These are phyloP conservation scores for Ampelocalamus luodianensis DNA, from an alignment of 176 grass and related monocot species.

Conservation along the genomic window DNA sequence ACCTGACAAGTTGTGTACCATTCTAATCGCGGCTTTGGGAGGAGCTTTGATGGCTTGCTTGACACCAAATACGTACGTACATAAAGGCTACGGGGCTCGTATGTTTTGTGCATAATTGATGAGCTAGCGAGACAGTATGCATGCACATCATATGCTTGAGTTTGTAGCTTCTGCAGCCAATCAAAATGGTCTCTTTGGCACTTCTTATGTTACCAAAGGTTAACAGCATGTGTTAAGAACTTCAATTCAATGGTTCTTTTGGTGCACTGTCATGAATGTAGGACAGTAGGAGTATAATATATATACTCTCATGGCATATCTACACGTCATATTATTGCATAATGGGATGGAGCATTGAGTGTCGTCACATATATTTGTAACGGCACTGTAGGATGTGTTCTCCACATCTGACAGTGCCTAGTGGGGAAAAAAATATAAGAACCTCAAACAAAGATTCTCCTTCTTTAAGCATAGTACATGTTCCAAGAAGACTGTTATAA, in stretches of 20 bases:
- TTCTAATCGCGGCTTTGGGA: not conserved
- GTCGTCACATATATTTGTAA: not conserved
- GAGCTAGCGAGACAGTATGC: not conserved
- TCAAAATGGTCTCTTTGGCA: not conserved
- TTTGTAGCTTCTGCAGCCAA: not conserved
- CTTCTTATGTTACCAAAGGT: not conserved
- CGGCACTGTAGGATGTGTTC: constrained; percentile 9
- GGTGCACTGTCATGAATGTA: not conserved
- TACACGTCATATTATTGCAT: not conserved
- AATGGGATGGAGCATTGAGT: not conserved
- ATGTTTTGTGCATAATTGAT: not conserved
- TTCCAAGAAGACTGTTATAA: not conserved
- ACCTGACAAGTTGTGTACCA: not conserved
- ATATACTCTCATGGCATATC: not conserved
- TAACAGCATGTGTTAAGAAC: not conserved
- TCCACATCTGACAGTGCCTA: constrained; percentile 7
- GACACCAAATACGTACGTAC: not conserved
- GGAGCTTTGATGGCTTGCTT: constrained; percentile 4
- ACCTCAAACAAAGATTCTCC: not conserved
- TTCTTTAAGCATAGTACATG: not conserved
- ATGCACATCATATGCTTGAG: not conserved
- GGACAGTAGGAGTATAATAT: not conserved
- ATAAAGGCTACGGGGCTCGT: not conserved
- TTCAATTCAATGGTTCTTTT: not conserved
- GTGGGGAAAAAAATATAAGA: not conserved